A percentile compares a stretch with the other conserved stretches of the same genome.
Conservation (phyloP, 2,329 filamentous ascomycete species). For the Myriosclerotinia curreyana region DNA sequence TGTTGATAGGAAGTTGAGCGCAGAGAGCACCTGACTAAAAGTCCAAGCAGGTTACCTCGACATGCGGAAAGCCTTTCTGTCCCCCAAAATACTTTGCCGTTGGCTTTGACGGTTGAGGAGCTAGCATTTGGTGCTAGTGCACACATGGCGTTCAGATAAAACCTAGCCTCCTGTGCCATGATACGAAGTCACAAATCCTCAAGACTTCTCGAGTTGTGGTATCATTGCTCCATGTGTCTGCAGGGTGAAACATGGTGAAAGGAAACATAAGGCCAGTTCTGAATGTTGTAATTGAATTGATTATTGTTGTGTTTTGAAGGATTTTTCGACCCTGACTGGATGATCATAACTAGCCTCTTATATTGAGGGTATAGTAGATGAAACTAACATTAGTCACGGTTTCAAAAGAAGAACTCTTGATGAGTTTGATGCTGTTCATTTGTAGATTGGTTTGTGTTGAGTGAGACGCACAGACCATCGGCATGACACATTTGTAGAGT, state of each 20-base stretch:
- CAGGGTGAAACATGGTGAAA: neutral
- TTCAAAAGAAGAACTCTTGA: neutral
- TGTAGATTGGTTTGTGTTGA: neutral
- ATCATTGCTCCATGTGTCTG: neutral
- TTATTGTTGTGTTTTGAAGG: neutral
- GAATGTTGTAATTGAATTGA: neutral
- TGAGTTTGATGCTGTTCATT: neutral
- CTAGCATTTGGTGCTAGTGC: neutral
- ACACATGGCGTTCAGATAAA: neutral
- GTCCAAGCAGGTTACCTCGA: too few relatives aligned
- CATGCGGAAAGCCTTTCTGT: too few relatives aligned
- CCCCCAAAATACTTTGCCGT: too few relatives aligned
- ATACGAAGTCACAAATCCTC: neutral
- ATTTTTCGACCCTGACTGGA: neutral
- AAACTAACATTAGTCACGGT: neutral
- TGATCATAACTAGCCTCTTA: neutral
- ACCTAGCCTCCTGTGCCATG: neutral
- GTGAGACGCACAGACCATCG: conserved; percentile 1
- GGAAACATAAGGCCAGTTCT: neutral
- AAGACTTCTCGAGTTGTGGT: neutral
- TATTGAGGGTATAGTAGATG: neutral
- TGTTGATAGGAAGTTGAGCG: too few relatives aligned
- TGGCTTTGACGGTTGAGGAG: too few relatives aligned
- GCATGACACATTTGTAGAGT: too few relatives aligned
- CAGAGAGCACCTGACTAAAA: too few relatives aligned